These are phyloP conservation scores for Cladophialophora psammophila DNA, from an alignment of 2,329 filamentous ascomycete genomes.

Conservation along the genomic window DNA sequence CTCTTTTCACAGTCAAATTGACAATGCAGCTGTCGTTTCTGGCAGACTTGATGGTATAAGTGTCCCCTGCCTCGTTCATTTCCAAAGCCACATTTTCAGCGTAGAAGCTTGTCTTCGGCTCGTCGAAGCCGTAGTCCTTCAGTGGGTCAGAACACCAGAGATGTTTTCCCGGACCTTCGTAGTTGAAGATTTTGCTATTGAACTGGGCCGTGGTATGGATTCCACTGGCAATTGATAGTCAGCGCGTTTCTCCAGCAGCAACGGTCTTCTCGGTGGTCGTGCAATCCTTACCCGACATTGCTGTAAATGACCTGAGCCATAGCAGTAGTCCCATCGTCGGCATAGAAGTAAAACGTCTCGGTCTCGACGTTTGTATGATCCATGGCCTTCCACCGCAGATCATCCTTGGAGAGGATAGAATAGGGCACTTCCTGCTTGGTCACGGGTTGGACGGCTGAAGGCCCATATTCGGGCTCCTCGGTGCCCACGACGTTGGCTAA, in stretches of 20 bases:
- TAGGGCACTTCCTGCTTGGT: slow-evolving; percentile 82
- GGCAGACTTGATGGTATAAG: slow-evolving; percentile 89
- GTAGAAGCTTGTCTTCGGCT: slow-evolving; percentile 82
- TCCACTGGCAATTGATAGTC: slow-evolving; percentile 64
- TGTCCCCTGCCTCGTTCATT: slow-evolving; percentile 81
- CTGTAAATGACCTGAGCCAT: slow-evolving; percentile 96
- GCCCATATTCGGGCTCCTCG: slow-evolving; percentile 94
- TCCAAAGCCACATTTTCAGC: slow-evolving; percentile 85
- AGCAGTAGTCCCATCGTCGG: slow-evolving; percentile 76
- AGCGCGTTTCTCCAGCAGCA: slow-evolving; percentile 14
- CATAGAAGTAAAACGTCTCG: slow-evolving; percentile 88
- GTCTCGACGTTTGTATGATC: slow-evolving; percentile 92
- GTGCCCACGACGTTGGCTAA: slow-evolving; percentile 86
- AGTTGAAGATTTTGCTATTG: slow-evolving; percentile 89
- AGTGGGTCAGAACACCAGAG: slow-evolving; percentile 86
- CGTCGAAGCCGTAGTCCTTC: slow-evolving; percentile 80
- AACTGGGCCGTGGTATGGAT: slow-evolving; percentile 91
- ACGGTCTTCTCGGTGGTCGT: slow-evolving; percentile 19
- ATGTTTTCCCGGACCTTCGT: slow-evolving; percentile 73
- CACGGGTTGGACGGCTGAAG: slow-evolving; percentile 84
- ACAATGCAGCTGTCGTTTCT: slow-evolving; percentile 81
- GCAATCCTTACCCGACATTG: slow-evolving; percentile 80
- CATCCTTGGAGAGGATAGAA: slow-evolving; percentile 77
- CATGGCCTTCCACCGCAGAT: slow-evolving; percentile 82
- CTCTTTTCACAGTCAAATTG: slow-evolving; percentile 80